These are phyloP conservation scores for Phaeotremella skinneri DNA, from an alignment of 768 basidiomycete species.

Conservation along the genomic window DNA sequence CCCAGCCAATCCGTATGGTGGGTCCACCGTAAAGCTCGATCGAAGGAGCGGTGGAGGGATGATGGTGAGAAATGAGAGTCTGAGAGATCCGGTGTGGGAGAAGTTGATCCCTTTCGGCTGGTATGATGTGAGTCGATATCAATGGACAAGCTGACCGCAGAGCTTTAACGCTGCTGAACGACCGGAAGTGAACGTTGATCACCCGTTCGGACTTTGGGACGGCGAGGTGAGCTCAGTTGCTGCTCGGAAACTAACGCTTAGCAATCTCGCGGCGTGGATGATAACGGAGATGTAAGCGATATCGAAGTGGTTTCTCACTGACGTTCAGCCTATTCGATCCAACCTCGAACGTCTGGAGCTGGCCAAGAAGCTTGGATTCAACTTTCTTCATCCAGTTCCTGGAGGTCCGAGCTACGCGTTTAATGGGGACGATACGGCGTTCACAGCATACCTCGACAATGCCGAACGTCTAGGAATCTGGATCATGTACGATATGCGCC, in stretches of 20 bases:
- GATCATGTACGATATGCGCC: conserved; percentile 81
- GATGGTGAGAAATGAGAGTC: conserved; percentile 17
- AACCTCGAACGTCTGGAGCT: conserved; percentile 13
- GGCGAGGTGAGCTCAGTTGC: background rate
- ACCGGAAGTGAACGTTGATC: background rate
- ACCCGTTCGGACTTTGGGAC: background rate
- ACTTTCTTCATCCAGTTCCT: conserved; percentile 69
- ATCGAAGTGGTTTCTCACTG: background rate
- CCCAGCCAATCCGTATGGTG: conserved; percentile 50
- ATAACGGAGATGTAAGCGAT: background rate
- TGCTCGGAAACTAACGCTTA: no score
- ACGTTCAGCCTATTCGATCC: background rate
- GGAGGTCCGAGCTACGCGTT: conserved; percentile 11
- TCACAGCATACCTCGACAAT: conserved; percentile 58
- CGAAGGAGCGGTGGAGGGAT: conserved; percentile 36
- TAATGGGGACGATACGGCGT: conserved; percentile 8
- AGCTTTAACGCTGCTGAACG: background rate
- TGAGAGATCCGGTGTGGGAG: conserved; percentile 33
- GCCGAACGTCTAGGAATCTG: conserved; percentile 65
- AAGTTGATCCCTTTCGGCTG: conserved; percentile 62
- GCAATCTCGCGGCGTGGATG: background rate
- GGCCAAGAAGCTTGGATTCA: conserved; percentile 44
- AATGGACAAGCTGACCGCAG: conserved; percentile 10
- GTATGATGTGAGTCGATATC: conserved; percentile 63
- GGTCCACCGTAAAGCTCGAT: conserved; percentile 45